Conservation (phyloP, 495 filamentous ascomycete species). For the Glutinoglossum americanum region DNA sequence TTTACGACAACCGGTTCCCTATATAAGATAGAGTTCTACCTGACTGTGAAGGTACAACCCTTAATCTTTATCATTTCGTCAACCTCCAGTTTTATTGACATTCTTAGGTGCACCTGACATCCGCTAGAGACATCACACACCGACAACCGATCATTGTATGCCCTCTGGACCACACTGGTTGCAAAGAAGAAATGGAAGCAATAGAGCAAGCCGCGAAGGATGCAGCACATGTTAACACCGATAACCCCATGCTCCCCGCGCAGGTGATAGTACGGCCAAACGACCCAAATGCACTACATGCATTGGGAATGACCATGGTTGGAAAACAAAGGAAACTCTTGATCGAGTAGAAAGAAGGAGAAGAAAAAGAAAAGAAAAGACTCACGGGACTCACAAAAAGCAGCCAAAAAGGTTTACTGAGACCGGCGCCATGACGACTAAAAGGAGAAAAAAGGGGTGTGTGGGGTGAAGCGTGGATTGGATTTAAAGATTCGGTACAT, state of each 20-base stretch:
- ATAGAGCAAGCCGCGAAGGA: constrained; percentile 91
- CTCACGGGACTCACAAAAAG: neutral
- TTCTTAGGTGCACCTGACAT: constrained; percentile 66
- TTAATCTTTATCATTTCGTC: neutral
- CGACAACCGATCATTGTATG: constrained; percentile 92
- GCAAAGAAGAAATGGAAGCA: constrained; percentile 95
- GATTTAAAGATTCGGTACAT: neutral
- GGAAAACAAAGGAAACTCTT: constrained; percentile 69
- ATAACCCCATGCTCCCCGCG: constrained; percentile 75
- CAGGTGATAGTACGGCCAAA: constrained; percentile 56
- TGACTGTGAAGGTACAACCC: constrained; percentile 66
- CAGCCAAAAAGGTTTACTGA: neutral
- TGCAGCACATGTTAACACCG: constrained; percentile 61
- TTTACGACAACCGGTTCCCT: constrained; percentile 88
- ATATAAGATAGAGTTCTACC: constrained; percentile 95
- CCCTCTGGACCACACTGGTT: constrained; percentile 81
- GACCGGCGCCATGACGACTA: neutral
- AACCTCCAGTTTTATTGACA: constrained; percentile 1
- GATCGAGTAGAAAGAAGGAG: constrained; percentile 42
- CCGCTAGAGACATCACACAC: constrained; percentile 70
- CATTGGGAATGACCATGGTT: constrained; percentile 52
- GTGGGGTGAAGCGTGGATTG: neutral
- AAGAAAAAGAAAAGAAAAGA: neutral
- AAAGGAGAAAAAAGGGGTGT: neutral
- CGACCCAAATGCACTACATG: constrained; percentile 53